Evolutionary conservation across 208 protist species (phyloP).

Genomic region (Wallacemonas sp.): DNA sequence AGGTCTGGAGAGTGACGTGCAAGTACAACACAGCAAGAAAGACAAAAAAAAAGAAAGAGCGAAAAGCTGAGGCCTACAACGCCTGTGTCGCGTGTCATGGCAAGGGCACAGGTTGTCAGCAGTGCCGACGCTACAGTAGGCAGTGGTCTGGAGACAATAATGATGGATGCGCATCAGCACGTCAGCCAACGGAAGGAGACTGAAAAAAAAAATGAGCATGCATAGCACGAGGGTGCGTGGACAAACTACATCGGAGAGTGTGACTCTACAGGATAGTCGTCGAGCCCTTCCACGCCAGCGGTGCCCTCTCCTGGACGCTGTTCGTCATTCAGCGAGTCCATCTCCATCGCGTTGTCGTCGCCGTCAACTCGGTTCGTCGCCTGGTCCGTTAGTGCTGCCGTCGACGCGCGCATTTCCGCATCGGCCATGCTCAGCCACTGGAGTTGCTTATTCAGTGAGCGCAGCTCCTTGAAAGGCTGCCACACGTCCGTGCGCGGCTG

Average conservation of each 20-base stretch:
- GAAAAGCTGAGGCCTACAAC: too few species aligned
- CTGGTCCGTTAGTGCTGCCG: neutral
- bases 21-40: too few species aligned
- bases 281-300: neutral
- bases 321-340: neutral
- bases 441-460: conserved; percentile 43
- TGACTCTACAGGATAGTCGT: conserved; percentile 3
- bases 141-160: too few species aligned
- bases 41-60: neutral
- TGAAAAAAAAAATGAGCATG: too few species aligned
- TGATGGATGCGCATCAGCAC: too few species aligned
- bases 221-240: neutral
- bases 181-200: too few species aligned
- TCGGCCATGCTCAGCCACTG: conserved; percentile 25
- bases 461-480: conserved; percentile 54
- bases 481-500: conserved; percentile 10
- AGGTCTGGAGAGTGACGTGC: too few species aligned
- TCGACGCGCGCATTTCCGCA: neutral
- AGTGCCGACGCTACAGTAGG: too few species aligned
- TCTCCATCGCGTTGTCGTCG: neutral
- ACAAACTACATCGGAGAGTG: neutral
- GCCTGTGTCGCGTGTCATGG: too few species aligned
- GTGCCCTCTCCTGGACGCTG: neutral
- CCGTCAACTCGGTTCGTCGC: neutral
- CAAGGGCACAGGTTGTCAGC: too few species aligned